phyloP scores from a whole-genome alignment of 345 rosid species.

The Eucalyptus cloeziana region DNA sequence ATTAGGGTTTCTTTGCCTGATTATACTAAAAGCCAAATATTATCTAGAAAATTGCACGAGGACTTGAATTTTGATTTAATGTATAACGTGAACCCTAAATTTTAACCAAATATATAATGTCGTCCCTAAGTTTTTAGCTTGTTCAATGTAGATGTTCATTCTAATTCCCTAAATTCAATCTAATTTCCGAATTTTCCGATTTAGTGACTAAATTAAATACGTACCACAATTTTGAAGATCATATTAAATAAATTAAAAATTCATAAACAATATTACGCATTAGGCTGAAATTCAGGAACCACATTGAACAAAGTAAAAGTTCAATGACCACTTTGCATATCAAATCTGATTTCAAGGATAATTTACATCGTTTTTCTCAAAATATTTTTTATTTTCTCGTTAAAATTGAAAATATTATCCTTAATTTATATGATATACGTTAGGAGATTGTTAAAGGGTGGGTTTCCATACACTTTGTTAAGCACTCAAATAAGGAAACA shows the following conservation, averaged over 20 bases:
- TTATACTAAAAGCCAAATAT: neutral
- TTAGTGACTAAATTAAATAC: no score
- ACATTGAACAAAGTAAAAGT: neutral
- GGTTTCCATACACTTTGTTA: neutral
- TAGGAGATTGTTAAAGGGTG: neutral
- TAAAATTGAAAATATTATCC: neutral
- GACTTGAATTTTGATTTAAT: no score
- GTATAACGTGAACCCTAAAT: accelerated
- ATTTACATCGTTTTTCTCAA: no score
- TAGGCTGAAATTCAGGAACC: accelerated
- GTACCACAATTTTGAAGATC: accelerated
- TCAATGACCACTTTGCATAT: neutral
- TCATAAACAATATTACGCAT: accelerated
- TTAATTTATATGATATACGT: neutral
- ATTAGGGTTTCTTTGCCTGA: neutral
- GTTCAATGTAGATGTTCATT: neutral
- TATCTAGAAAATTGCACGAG: neutral
- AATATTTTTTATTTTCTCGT: neutral
- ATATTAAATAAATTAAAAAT: no score
- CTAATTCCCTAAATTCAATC: no score
- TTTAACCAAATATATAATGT: no score
- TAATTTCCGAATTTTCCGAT: accelerated
- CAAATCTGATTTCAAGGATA: neutral
- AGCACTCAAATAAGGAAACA: neutral
- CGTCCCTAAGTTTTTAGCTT: no score